Evolutionary conservation across 805 yeast genomes (phyloP).

Genomic region (Kodamaea sagamina): DNA sequence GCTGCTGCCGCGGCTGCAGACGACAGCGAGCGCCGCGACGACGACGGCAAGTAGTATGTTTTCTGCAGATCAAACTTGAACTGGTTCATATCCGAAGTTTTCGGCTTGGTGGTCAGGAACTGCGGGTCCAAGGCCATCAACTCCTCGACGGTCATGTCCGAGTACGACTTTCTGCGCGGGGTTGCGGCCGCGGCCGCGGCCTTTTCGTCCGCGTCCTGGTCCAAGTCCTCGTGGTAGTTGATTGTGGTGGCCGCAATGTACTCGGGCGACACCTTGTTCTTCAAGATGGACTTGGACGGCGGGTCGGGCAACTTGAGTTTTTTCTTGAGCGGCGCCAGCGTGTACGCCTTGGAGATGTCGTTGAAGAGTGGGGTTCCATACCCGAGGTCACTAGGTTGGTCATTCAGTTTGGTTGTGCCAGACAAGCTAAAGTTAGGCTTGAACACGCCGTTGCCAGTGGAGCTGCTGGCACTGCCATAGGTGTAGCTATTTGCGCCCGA

Average conservation of each 20-base stretch:
- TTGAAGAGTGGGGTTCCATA: conserved; percentile 21
- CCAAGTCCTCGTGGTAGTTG: conserved; percentile 22
- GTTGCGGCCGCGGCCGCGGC: conserved; percentile 10
- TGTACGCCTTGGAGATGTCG: conserved; percentile 21
- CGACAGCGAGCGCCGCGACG: conserved; percentile 9
- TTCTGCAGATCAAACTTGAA: conserved; percentile 48
- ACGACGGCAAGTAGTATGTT: conserved; percentile 22
- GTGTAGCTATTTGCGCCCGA: neutral
- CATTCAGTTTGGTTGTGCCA: neutral
- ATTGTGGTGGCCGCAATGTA: conserved; percentile 23
- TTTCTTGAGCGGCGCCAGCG: conserved; percentile 16
- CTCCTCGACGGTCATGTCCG: conserved; percentile 56
- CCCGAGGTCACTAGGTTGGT: conserved; percentile 19
- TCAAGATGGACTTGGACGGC: conserved; percentile 42
- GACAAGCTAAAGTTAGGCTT: conserved; percentile 9
- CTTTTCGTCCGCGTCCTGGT: conserved; percentile 18
- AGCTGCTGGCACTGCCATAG: conserved; percentile 1
- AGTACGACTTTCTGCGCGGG: conserved; percentile 45
- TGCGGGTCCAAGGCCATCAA: conserved; percentile 56
- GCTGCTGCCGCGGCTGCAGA: conserved; percentile 6
- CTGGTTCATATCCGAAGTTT: conserved; percentile 40
- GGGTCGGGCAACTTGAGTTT: conserved; percentile 28
- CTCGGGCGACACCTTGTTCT: conserved; percentile 34
- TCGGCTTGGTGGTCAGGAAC: conserved; percentile 38
- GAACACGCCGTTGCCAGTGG: conserved; percentile 5